phyloP scores from a whole-genome alignment of 768 basidiomycete genomes.

The Psilocybe sp. region DNA sequence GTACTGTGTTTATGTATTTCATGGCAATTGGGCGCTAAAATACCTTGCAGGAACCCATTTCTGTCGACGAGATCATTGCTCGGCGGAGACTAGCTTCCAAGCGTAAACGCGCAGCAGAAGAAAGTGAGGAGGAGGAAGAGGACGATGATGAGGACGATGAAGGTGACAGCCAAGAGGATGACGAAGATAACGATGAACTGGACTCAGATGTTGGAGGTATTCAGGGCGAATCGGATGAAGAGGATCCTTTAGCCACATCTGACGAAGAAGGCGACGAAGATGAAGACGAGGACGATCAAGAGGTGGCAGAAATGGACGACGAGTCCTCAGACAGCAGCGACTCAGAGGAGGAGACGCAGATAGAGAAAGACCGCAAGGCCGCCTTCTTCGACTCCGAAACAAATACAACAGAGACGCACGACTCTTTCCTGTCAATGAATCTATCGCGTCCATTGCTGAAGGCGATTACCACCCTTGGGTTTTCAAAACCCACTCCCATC shows the following conservation, averaged over 20 bases:
- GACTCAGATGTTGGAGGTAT: slow-evolving; percentile 29
- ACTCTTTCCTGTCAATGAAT: slow-evolving; percentile 91
- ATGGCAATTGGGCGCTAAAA: slow-evolving; percentile 7
- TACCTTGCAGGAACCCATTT: slow-evolving; percentile 62
- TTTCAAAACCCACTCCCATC: slow-evolving; percentile 89
- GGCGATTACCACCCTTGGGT: slow-evolving; percentile 79
- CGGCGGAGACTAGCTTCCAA: slow-evolving; percentile 59
- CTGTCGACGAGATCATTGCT: slow-evolving; percentile 90
- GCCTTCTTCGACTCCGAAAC: slow-evolving; percentile 80
- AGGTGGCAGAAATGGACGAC: slow-evolving; percentile 6
- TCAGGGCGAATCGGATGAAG: slow-evolving; percentile 29
- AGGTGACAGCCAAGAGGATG: slow-evolving; percentile 7
- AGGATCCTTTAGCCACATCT: slow-evolving; percentile 30
- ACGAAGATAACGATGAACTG: slow-evolving; percentile 23
- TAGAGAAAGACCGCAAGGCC: slow-evolving; percentile 74
- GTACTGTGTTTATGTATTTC: slow-evolving; percentile 17
- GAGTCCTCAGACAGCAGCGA: slow-evolving; percentile 41
- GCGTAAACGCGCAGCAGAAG: slow-evolving; percentile 57
- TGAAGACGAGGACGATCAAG: slow-evolving; percentile 25
- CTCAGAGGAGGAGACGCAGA: slow-evolving; percentile 55
- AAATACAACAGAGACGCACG: slow-evolving; percentile 47
- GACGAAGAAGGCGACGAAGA: slow-evolving; percentile 22
- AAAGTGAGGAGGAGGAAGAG: slow-evolving; percentile 30
- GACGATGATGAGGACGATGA: slow-evolving; percentile 23
- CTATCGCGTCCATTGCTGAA: slow-evolving; percentile 93